Evolutionary conservation across 2,329 filamentous ascomycete genomes (phyloP), one percentile per base, ranked within the genome.

Genomic region (Penicillium verrucosum): DNA sequence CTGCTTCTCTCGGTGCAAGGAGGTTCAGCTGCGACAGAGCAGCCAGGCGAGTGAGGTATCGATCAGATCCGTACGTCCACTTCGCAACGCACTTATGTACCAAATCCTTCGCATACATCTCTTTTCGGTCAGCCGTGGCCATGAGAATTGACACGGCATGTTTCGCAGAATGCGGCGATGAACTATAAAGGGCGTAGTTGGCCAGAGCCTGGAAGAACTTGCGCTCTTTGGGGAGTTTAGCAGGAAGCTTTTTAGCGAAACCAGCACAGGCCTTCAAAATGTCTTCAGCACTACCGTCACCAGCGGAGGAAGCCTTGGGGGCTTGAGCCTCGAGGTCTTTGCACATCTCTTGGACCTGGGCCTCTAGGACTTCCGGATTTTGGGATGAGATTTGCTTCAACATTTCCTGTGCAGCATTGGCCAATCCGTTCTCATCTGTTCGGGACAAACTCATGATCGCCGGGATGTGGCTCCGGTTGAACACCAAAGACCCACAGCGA

Each of bases 211-310:
- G 86, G 32, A 86, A 81, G 66, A 97, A 93, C 63, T 89, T 89
- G 54, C 88, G 85, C 60, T 96, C 89, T 57, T 85, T 84, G 1
- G 90, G 89, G 51, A 99, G 84, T 58, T 97, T 92, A 11, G 86
- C 82, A 0, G 93, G 87, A 64, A 95, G 93, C 65, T 88, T 92
- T 68, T 88, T 88, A 1, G 92, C 90, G 71, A 96, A 99, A 2
- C 89, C 91, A 10, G 93, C 89, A 71, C 94, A 97, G 3, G 95
- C 93, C 71, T 96, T 97, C 57, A 99, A 80, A 2, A 93, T 93
- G 67, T 97, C 90, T 12, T 94, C 90, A n/a, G 90, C 87, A 3
- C 84, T 82, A 1, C 85, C 74, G 51, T 93, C 89, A 60, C 92
- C 92, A 1, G 81, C 70, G 51, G 83, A 84, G 18, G 80, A 85